Percentiles rank a stretch among this genome's conserved stretches.
Conservation (phyloP, 768 basidiomycete genomes). For the Lepiota venenata region DNA sequence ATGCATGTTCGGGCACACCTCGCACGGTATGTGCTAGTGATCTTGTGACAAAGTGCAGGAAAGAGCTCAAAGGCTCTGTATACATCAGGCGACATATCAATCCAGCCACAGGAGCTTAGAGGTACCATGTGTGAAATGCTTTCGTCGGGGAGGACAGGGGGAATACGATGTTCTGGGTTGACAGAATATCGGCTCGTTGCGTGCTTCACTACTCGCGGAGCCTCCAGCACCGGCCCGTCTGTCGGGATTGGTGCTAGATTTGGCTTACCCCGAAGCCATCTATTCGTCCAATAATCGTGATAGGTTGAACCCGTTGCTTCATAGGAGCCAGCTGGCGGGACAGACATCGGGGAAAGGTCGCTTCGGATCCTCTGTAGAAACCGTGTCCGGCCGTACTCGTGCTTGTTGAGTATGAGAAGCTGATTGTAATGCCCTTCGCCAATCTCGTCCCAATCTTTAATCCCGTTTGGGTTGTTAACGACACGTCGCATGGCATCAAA, state of each 20-base stretch:
- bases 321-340: constrained; percentile 46
- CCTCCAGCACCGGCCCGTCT: constrained; percentile 65
- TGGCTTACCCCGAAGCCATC: constrained; percentile 49
- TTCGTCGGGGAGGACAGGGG: neutral
- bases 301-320: constrained; percentile 51
- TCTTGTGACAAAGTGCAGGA: constrained; percentile 63
- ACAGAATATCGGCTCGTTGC: constrained; percentile 36
- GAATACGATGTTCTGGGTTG: constrained; percentile 10
- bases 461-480: constrained; percentile 46
- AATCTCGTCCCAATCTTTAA: constrained; percentile 52
- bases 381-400: constrained; percentile 52
- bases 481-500: constrained; percentile 51
- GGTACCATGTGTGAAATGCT: constrained; percentile 26
- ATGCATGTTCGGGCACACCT: constrained; percentile 48
- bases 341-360: constrained; percentile 66
- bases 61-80: constrained; percentile 52
- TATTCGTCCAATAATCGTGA: constrained; percentile 52
- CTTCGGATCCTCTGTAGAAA: constrained; percentile 54
- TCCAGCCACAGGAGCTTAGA: constrained; percentile 47
- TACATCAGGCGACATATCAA: constrained; percentile 49
- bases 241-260: constrained; percentile 38
- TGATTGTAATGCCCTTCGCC: constrained; percentile 43
- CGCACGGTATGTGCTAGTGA: constrained; percentile 65
- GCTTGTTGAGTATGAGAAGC: constrained; percentile 52
- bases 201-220: constrained; percentile 37